Percentiles rank a stretch among this genome's conserved stretches.
phyloP scores from a whole-genome alignment of 768 basidiomycete genomes.

The Inosperma sp. region DNA sequence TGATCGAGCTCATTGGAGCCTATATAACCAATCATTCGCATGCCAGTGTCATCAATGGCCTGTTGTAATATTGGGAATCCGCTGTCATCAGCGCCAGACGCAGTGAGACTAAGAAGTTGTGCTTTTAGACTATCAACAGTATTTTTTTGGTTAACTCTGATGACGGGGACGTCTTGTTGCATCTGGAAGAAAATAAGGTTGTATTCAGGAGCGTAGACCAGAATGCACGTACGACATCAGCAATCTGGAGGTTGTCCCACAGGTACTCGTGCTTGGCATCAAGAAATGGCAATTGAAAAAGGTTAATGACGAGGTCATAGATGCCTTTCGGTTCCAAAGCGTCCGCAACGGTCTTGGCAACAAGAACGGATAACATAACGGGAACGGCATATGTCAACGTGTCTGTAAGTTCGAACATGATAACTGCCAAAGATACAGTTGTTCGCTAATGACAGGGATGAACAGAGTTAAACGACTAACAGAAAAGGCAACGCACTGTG shows the following conservation, averaged over 20 bases:
- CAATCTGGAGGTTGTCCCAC: conserved; percentile 74
- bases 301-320: conserved; percentile 94
- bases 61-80: conserved; percentile 83
- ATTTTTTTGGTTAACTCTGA: conserved; percentile 67
- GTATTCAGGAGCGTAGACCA: background rate
- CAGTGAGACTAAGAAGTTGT: conserved; percentile 55
- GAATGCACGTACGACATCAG: conserved; percentile 66
- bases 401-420: conserved; percentile 92
- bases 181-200: conserved; percentile 40
- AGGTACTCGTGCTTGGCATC: conserved; percentile 87
- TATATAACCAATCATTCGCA: conserved; percentile 84
- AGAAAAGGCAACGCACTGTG: conserved; percentile 50
- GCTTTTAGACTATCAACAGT: conserved; percentile 74
- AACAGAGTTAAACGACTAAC: background rate
- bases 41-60: conserved; percentile 41
- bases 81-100: conserved; percentile 62
- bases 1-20: conserved; percentile 93
- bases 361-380: conserved; percentile 82
- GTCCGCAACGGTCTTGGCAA: conserved; percentile 88
- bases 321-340: conserved; percentile 90
- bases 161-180: conserved; percentile 60
- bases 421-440: conserved; percentile 91
- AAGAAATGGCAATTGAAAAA: conserved; percentile 87
- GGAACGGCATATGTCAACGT: conserved; percentile 90
- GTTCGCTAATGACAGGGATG: conserved; percentile 49